Evolutionary conservation across 352 stramenopile genomes (phyloP).

Genomic region (Globisporangium alternatum): DNA sequence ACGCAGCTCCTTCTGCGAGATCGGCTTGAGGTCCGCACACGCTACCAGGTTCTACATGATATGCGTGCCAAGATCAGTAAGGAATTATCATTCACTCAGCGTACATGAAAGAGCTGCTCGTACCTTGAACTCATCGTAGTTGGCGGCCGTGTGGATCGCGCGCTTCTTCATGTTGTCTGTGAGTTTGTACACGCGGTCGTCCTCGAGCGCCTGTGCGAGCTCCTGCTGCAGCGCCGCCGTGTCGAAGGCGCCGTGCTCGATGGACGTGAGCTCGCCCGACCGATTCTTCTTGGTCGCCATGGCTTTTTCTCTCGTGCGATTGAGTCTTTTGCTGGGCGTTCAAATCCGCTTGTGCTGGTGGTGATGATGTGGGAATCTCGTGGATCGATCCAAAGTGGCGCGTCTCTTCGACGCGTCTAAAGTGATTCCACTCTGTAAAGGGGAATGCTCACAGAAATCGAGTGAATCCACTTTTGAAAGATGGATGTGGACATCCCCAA

Average conservation of each 20-base stretch:
- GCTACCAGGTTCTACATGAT: slow-evolving; percentile 73
- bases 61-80: not conserved
- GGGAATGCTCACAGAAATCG: not conserved
- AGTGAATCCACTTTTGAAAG: not conserved
- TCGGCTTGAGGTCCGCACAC: slow-evolving; percentile 80
- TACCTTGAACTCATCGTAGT: slow-evolving; percentile 88
- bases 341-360: not conserved
- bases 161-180: slow-evolving; percentile 88
- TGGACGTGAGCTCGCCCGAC: slow-evolving; percentile 52
- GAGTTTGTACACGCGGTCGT: slow-evolving; percentile 80
- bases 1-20: slow-evolving; percentile 69
- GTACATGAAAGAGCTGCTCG: not conserved
- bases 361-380: not conserved
- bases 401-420: slow-evolving; percentile 4
- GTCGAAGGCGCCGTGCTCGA: slow-evolving; percentile 75
- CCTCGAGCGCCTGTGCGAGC: slow-evolving; percentile 65
- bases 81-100: too few species aligned
- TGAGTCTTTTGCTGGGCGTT: not conserved
- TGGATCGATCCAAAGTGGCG: not conserved
- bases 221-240: slow-evolving; percentile 72
- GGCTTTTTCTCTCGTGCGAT: not conserved
- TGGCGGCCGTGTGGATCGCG: slow-evolving; percentile 78
- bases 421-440: not conserved
- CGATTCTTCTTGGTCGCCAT: slow-evolving; percentile 29
- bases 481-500: too few species aligned